Evolutionary conservation across 805 yeast genomes (phyloP).

Genomic region (Suhomyces faveliae): DNA sequence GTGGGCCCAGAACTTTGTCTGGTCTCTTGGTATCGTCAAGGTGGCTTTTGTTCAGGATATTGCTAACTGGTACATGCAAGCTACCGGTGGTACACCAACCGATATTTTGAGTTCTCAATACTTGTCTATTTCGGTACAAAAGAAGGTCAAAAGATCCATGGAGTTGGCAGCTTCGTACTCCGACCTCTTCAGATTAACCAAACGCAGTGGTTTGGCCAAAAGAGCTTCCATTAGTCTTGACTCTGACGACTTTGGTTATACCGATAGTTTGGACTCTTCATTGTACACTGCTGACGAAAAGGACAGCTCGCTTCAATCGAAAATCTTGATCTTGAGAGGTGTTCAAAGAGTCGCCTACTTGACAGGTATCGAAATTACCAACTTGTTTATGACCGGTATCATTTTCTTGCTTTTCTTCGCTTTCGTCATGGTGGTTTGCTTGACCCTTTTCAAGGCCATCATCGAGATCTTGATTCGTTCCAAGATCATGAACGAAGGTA

Average conservation of each 20-base stretch:
- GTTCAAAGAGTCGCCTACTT: constrained; percentile 86
- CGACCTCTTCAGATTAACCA: neutral
- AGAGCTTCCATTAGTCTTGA: constrained; percentile 37
- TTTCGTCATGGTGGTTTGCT: constrained; percentile 55
- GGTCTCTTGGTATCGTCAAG: constrained; percentile 91
- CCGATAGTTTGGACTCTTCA: constrained; percentile 40
- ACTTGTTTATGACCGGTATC: constrained; percentile 81
- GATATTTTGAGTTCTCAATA: constrained; percentile 65
- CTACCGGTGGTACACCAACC: constrained; percentile 89
- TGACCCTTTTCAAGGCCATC: constrained; percentile 64
- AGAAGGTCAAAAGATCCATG: constrained; percentile 33
- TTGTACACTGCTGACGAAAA: constrained; percentile 74
- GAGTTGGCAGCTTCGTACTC: constrained; percentile 12
- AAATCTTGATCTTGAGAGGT: constrained; percentile 83
- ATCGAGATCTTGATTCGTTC: constrained; percentile 63
- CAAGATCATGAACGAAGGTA: constrained; percentile 57
- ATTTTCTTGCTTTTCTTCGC: constrained; percentile 79
- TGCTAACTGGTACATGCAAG: constrained; percentile 90
- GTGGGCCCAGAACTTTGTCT: constrained; percentile 94
- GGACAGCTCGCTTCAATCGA: constrained; percentile 54
- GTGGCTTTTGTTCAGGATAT: constrained; percentile 75
- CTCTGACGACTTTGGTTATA: constrained; percentile 46
- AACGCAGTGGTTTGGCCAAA: constrained; percentile 17
- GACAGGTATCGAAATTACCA: constrained; percentile 83
- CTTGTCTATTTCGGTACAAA: constrained; percentile 84